These are phyloP conservation scores for Microdochium bolleyi DNA, from an alignment of 2,329 filamentous ascomycete species.

Conservation along the genomic window DNA sequence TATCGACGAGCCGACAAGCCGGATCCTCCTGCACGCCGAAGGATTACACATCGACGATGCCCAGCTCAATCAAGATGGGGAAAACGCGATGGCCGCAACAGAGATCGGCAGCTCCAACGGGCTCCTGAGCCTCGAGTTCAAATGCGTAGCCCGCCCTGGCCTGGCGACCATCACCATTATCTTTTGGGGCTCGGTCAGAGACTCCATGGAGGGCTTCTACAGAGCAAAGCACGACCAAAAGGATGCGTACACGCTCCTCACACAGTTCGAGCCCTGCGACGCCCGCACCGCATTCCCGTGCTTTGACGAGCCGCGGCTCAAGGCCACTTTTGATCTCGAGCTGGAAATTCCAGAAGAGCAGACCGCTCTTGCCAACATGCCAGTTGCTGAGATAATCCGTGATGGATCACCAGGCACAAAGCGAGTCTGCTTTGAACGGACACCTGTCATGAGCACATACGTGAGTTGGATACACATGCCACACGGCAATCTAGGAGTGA, in stretches of 20 bases:
- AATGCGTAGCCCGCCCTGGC: conserved; percentile 59
- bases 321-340: conserved; percentile 90
- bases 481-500: no score
- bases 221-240: conserved; percentile 87
- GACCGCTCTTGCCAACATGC: conserved; percentile 92
- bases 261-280: conserved; percentile 95
- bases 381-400: conserved; percentile 59
- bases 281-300: conserved; percentile 92
- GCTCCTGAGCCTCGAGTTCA: conserved; percentile 60
- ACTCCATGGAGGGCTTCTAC: conserved; percentile 89
- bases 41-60: not conserved
- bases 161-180: conserved; percentile 61
- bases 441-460: conserved; percentile 86
- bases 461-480: not conserved
- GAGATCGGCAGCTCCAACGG: not conserved
- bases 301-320: conserved; percentile 96
- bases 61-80: not conserved
- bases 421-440: conserved; percentile 70
- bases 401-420: conserved; percentile 57
- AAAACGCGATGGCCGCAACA: not conserved
- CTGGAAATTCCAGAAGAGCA: conserved; percentile 86
- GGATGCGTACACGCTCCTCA: conserved; percentile 75
- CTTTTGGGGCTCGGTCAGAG: conserved; percentile 79
- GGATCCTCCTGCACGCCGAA: conserved; percentile 56
- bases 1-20: conserved; percentile 64